Base-by-base conservation (phyloP, 73 alveolate genomes). In the Tetrahymena malaccensis region DNA sequence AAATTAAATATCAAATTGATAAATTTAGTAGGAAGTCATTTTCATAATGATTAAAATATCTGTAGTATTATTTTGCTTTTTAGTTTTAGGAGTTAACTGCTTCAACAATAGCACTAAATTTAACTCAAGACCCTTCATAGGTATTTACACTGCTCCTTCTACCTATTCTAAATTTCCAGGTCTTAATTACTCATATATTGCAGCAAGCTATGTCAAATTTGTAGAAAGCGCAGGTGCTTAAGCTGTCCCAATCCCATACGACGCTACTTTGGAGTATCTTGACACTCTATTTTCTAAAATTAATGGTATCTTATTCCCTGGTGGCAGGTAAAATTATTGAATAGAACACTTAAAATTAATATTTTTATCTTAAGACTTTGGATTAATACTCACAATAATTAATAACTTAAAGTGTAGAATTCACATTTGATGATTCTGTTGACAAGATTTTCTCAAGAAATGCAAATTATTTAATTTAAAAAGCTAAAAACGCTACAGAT, bases 141-240 rank as follows among this genome's bases (percentile, higher is more conserved):
- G 96, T 70, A 85, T 94, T 25, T 84, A 85, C 15, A 94, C 94
- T 43, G 38, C 93, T 38, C 96, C 96, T 84, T 94, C 96, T 7
- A 34, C 94, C 22, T 40, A 85, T 33, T 19, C 94, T 19, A 93
- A 94, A 40, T 94, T 84, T 35, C 43, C 40, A 38, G 43, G 50
- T 37, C 83, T 25, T 19, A 85, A 83, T 43, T 94, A 94, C 93
- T 94, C 96, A 3, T 97, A 96, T 94, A 93, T 97, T 43, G 94
- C 96, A 93, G 94, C 96, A n/a, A 50, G 96, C 33, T 97, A 96
- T 96, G 99, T 97, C 8, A 96, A 96, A 85, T 96, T 93, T 84
- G 31, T 96, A 17, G 96, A 95, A 84, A 93, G 94, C 25, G 97
- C 98, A 35, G 99, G 99, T 5, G 98, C 98, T 31, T 38, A 97